phyloP scores from a whole-genome alignment of 176 grass and related monocot genomes.

The Alloteropsis semialata region DNA sequence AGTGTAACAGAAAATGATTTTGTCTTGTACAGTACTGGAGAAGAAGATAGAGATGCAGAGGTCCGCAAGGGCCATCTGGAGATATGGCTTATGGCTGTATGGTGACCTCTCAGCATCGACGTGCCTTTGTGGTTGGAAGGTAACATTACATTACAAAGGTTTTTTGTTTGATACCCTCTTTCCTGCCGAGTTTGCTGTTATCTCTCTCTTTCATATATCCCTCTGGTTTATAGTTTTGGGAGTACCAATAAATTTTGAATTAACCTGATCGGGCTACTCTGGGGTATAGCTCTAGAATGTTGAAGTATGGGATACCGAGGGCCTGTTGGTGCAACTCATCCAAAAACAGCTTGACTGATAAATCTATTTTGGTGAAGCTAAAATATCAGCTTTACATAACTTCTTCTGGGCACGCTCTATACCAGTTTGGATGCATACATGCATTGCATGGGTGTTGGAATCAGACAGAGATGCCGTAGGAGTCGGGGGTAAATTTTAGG shows the following conservation, averaged over 20 bases:
- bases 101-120: conserved; percentile 1
- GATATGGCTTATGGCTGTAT: neutral
- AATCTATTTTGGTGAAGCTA: no score
- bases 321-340: no score
- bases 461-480: neutral
- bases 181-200: neutral
- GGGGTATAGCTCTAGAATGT: neutral
- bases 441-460: neutral
- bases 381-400: no score
- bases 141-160: neutral
- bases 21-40: neutral
- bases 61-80: neutral
- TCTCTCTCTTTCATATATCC: neutral
- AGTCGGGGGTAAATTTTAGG: no score
- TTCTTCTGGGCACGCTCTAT: neutral
- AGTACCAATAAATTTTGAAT: neutral
- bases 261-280: neutral
- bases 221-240: neutral
- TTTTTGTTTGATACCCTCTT: neutral
- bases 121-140: neutral
- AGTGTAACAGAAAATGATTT: neutral
- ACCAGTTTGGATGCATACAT: neutral
- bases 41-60: conserved; percentile 1
- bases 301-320: no score
- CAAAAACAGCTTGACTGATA: no score